Base-by-base conservation (phyloP, 495 filamentous ascomycete genomes). In the Pyrenula massariospora region DNA sequence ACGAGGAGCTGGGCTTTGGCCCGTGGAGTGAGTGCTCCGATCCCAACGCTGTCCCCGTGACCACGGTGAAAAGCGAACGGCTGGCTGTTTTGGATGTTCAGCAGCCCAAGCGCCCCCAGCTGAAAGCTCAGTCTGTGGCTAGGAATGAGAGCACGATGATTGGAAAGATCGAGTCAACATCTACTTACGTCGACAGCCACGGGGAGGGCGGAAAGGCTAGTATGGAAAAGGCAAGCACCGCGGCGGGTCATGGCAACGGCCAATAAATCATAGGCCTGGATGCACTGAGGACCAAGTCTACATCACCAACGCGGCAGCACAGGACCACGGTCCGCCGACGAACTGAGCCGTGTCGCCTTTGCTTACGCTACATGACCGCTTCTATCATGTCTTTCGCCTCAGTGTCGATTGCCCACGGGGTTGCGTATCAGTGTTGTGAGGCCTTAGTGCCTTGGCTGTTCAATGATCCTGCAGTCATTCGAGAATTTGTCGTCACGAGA, bases 1-100 rank as follows among this genome's bases (percentile, higher is more conserved):
- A 59, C 42, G 59, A 62, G 50, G 53, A 42, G 24, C 42, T 52
- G 2, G 62, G 58, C 31, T 42, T 42, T 15, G 31, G 31, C 31
- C 15, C 31, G 8, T 42, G 10, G 55, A 36, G 8, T 20, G 23
- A 3, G 48, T 48, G 54, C 48, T 24, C 12, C 15, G 8, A 3
- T 48, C 50, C 24, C 12, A 48, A 1, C 52, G 55, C 24, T 12
- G 53, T 10, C 50, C 56, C 36, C 54, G 54, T 5, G 51, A 52
- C 20, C 51, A 50, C 5, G 31, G 31, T 42, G 52, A 55, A 22
- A 1, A 23, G 22, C 48, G 56, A 52, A 24, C 48, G 3, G 24
- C 36, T 57, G 8, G 48, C 56, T 22, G 50, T 52, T 42, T 25
- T 57, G 22, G 56, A 57, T 53, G 53, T 57, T 11, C 19, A 49